phyloP scores from a whole-genome alignment of 78 protist species.

The Creolimax fragrantissima region DNA sequence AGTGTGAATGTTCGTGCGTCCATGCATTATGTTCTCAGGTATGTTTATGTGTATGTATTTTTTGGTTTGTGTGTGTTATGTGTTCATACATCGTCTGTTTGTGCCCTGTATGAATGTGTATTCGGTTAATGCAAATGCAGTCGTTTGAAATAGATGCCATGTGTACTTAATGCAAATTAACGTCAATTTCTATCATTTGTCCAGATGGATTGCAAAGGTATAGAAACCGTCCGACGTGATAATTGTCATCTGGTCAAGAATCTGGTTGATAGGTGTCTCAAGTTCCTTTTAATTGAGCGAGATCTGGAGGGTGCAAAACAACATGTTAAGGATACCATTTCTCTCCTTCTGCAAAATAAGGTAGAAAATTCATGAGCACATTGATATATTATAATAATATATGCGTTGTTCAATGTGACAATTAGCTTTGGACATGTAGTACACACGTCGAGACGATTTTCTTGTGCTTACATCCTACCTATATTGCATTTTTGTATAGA shows the following conservation, averaged over 20 bases:
- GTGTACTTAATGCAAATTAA: too few species aligned
- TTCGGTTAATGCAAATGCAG: neutral
- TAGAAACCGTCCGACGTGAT: slow-evolving; percentile 95
- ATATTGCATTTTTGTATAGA: neutral
- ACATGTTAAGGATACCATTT: slow-evolving; percentile 70
- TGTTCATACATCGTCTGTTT: neutral
- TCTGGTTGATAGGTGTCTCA: slow-evolving; percentile 67
- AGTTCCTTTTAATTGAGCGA: slow-evolving; percentile 72
- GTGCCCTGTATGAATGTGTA: neutral
- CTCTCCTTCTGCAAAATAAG: slow-evolving; percentile 75
- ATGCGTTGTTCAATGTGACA: too few species aligned
- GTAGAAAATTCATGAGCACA: too few species aligned
- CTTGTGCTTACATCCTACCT: too few species aligned
- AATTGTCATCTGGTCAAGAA: slow-evolving; percentile 85
- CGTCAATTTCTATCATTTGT: too few species aligned
- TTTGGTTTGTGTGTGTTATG: too few species aligned
- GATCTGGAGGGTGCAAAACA: slow-evolving; percentile 60
- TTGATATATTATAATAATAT: too few species aligned
- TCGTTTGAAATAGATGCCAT: too few species aligned
- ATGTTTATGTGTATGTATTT: too few species aligned
- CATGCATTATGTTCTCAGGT: too few species aligned
- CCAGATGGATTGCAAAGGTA: slow-evolving; percentile 93
- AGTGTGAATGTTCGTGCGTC: too few species aligned
- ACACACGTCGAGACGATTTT: neutral
- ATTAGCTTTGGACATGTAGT: too few species aligned